phyloP scores from a whole-genome alignment of 495 filamentous ascomycete genomes.

The Podospora pseudopauciseta region DNA sequence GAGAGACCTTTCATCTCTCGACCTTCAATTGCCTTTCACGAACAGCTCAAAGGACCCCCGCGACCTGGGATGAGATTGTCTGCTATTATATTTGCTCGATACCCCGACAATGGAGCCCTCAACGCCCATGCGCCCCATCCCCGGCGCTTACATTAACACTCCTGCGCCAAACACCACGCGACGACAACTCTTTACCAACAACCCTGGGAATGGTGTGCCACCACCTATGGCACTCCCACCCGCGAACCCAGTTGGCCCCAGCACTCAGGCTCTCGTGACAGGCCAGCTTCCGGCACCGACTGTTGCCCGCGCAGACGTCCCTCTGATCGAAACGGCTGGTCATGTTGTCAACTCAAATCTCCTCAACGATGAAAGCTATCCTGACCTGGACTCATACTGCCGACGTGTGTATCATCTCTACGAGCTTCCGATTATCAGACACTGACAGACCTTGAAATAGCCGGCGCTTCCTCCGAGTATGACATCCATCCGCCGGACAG shows the following conservation, averaged over 20 bases:
- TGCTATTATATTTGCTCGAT: neutral
- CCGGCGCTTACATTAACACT: slow-evolving; percentile 71
- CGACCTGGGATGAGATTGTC: neutral
- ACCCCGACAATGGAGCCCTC: slow-evolving; percentile 61
- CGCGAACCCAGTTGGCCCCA: slow-evolving; percentile 10
- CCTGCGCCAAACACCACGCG: slow-evolving; percentile 49
- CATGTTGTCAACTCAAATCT: slow-evolving; percentile 78
- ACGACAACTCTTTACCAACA: slow-evolving; percentile 37
- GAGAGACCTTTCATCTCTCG: neutral
- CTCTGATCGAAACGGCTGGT: slow-evolving; percentile 74
- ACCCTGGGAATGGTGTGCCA: slow-evolving; percentile 2
- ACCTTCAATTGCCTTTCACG: neutral
- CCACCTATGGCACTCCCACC: slow-evolving; percentile 6
- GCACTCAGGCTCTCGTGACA: slow-evolving; percentile 3
- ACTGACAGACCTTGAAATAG: slow-evolving; percentile 16
- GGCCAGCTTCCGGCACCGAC: slow-evolving; percentile 14
- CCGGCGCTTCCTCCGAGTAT: slow-evolving; percentile 89
- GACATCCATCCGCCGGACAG: slow-evolving; percentile 59
- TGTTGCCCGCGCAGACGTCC: slow-evolving; percentile 28
- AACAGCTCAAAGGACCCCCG: neutral
- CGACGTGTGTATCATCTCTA: slow-evolving; percentile 54
- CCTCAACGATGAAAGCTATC: slow-evolving; percentile 70
- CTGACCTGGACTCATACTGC: slow-evolving; percentile 85
- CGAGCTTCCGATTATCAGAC: neutral
- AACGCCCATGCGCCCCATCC: slow-evolving; percentile 63